A percentile compares a stretch with the other conserved stretches of the same genome.
phyloP scores from a whole-genome alignment of 768 basidiomycete genomes.

The Suillus plorans region DNA sequence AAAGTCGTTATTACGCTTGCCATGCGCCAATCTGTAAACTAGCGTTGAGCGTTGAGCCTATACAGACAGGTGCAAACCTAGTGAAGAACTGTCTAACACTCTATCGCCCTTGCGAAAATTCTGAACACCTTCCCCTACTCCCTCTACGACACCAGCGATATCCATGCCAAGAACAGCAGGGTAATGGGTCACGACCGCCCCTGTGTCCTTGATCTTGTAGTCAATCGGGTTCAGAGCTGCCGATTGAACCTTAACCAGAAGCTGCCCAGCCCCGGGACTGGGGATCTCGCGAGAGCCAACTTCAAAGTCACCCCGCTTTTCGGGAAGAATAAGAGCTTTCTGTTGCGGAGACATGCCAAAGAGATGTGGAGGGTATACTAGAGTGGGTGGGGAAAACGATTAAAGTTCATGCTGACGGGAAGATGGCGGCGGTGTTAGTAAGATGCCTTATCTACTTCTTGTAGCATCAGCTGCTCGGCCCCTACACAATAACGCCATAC shows the following conservation, averaged over 20 bases:
- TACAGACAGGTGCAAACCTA: conserved; percentile 1
- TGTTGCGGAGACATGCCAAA: conserved; percentile 29
- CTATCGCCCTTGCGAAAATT: conserved; percentile 39
- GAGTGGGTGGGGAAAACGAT: not conserved
- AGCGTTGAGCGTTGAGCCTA: conserved; percentile 20
- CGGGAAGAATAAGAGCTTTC: conserved; percentile 27
- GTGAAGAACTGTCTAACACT: conserved; percentile 29
- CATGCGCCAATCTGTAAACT: conserved; percentile 30
- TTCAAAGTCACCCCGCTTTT: conserved; percentile 29
- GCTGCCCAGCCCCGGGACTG: conserved; percentile 36
- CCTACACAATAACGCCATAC: too few relatives aligned
- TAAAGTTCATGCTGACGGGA: too few relatives aligned
- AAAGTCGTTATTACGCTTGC: conserved; percentile 25
- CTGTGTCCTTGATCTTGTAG: conserved; percentile 38
- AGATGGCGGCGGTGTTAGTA: too few relatives aligned
- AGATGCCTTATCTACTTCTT: too few relatives aligned
- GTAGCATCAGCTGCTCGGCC: too few relatives aligned
- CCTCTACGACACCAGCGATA: conserved; percentile 40
- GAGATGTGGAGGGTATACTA: not conserved
- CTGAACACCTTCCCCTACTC: conserved; percentile 37
- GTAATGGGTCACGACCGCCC: conserved; percentile 31
- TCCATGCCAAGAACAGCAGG: conserved; percentile 38
- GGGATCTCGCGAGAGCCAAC: conserved; percentile 28
- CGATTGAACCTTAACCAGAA: conserved; percentile 42
- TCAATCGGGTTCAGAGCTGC: conserved; percentile 48